A percentile compares a stretch with the other conserved stretches of the same genome.
phyloP scores from a whole-genome alignment of 2,329 filamentous ascomycete species.

The Didymella keratinophila region DNA sequence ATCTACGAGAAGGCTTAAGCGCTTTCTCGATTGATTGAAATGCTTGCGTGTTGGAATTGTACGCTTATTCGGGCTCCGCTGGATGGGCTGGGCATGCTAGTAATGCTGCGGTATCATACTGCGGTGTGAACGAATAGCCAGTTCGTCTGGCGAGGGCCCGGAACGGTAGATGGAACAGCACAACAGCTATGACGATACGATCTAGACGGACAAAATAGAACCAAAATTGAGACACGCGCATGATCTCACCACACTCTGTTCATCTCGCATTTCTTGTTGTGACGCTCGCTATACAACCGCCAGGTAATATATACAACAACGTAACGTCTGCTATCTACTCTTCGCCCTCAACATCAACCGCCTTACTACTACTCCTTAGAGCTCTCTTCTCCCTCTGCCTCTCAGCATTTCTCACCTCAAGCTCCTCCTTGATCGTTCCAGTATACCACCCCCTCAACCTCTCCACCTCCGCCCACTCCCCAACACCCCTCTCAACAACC shows the following conservation, averaged over 20 bases:
- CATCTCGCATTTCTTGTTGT: background rate
- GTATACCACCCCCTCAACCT: constrained; percentile 54
- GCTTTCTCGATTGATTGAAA: constrained; percentile 3
- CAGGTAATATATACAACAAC: background rate
- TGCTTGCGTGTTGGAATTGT: constrained; percentile 1
- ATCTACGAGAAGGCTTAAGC: constrained; percentile 84
- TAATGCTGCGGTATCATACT: constrained; percentile 7
- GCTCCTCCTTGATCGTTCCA: constrained; percentile 21
- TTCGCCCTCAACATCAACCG: background rate
- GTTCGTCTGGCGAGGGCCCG: background rate
- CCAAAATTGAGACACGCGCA: constrained; percentile 34
- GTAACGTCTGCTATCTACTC: background rate
- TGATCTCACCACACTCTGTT: constrained; percentile 25
- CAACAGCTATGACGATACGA: constrained; percentile 30
- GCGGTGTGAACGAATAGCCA: constrained; percentile 1
- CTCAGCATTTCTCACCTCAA: constrained; percentile 24
- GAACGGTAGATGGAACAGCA: background rate
- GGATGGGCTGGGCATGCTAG: background rate
- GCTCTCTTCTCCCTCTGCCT: constrained; percentile 8
- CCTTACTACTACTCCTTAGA: background rate
- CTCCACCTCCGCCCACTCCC: constrained; percentile 54
- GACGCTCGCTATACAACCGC: background rate
- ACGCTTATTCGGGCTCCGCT: constrained; percentile 1
- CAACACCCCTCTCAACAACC: constrained; percentile 55
- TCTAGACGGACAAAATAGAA: constrained; percentile 27